These are phyloP conservation scores for Scheffersomyces lignicola DNA, from an alignment of 1,139 yeast genomes.

Conservation along the genomic window DNA sequence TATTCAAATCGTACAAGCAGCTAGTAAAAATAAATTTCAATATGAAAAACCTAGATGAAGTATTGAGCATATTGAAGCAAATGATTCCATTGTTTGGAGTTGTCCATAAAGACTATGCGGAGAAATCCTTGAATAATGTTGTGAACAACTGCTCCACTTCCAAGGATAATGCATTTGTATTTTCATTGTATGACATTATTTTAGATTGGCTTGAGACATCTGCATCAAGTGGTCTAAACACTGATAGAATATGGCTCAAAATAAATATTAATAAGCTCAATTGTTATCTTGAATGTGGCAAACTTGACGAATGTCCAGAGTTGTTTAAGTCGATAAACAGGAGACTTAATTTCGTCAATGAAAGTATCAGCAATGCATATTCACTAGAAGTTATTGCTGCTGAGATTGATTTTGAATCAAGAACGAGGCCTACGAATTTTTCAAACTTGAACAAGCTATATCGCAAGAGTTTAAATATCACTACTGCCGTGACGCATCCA, in stretches of 20 bases:
- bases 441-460: conserved; percentile 48
- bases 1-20: conserved; percentile 68
- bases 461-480: conserved; percentile 45
- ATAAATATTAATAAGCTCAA: conserved; percentile 54
- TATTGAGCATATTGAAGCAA: conserved; percentile 28
- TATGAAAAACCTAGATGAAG: conserved; percentile 31
- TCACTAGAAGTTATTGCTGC: conserved; percentile 65
- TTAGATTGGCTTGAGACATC: conserved; percentile 11
- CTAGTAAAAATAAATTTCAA: conserved; percentile 53
- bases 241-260: conserved; percentile 58
- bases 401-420: conserved; percentile 55
- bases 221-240: conserved; percentile 20
- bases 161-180: conserved; percentile 26
- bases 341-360: conserved; percentile 40
- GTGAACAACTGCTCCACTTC: conserved; percentile 45
- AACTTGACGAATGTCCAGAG: conserved; percentile 34
- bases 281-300: conserved; percentile 40
- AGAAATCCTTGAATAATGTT: conserved; percentile 60
- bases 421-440: conserved; percentile 27
- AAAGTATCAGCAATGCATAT: conserved; percentile 45
- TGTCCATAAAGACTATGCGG: conserved; percentile 51
- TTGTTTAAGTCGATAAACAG: conserved; percentile 43
- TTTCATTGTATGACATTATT: conserved; percentile 29
- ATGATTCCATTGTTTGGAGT: conserved; percentile 21
- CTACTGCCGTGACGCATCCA: conserved; percentile 75